Evolutionary conservation across 2,329 filamentous ascomycete genomes (phyloP).

Genomic region (Colletotrichum sp.): DNA sequence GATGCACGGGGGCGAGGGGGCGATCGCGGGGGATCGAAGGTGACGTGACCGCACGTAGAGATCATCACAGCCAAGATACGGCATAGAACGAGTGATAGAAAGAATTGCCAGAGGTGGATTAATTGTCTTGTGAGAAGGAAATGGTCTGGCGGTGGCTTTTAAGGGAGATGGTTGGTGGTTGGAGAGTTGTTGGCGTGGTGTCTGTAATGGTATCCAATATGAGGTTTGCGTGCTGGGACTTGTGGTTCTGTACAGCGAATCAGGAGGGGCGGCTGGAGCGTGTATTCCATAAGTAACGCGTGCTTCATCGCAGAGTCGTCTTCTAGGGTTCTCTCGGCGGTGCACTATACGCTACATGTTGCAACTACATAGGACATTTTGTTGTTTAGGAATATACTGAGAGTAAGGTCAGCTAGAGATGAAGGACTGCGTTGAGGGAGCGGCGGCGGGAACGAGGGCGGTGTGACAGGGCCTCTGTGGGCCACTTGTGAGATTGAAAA

Average conservation of each 20-base stretch:
- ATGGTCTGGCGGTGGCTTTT: not conserved
- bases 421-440: fast-evolving
- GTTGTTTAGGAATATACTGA: too few relatives aligned
- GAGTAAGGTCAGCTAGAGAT: not conserved
- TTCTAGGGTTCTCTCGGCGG: not conserved
- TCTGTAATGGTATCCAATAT: not conserved
- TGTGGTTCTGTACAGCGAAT: not conserved
- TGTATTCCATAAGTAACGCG: not conserved
- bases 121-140: too few relatives aligned
- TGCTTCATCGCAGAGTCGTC: fast-evolving
- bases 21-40: too few relatives aligned
- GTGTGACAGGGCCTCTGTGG: fast-evolving
- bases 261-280: too few relatives aligned
- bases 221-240: not conserved
- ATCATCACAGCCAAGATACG: too few relatives aligned
- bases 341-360: not conserved
- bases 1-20: not conserved
- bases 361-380: fast-evolving
- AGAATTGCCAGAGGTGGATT: too few relatives aligned
- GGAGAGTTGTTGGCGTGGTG: too few relatives aligned
- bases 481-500: not conserved
- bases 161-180: not conserved
- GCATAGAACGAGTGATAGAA: too few relatives aligned
- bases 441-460: not conserved
- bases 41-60: too few relatives aligned